Evolutionary conservation across 176 grass and related monocot species (phyloP).

Genomic region (Eleusine indica): DNA sequence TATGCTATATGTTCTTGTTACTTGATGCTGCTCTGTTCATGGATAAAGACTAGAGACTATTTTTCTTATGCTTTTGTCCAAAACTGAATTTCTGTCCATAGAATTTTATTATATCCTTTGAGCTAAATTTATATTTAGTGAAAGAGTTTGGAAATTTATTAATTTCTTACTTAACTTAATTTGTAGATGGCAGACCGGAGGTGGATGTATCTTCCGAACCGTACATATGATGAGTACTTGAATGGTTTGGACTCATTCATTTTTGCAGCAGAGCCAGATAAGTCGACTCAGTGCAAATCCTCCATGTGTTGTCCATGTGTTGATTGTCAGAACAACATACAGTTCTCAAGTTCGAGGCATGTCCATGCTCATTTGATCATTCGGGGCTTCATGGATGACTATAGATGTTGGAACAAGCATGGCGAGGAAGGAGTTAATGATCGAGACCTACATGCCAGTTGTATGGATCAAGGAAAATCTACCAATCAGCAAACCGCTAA

Average conservation of each 20-base stretch:
- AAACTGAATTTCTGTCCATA: too few relatives aligned
- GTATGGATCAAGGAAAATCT: neutral
- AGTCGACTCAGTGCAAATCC: neutral
- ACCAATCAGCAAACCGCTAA: neutral
- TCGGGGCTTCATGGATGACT: neutral
- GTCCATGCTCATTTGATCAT: neutral
- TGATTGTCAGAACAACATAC: neutral
- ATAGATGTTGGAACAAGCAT: constrained; percentile 1
- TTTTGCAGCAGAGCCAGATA: neutral
- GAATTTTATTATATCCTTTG: too few relatives aligned
- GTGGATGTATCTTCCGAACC: neutral
- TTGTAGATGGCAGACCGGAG: neutral
- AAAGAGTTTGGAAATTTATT: too few relatives aligned
- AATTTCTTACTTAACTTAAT: too few relatives aligned
- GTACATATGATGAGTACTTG: neutral
- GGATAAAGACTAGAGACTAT: too few relatives aligned
- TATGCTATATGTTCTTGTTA: too few relatives aligned
- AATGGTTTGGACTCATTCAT: neutral
- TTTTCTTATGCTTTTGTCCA: too few relatives aligned
- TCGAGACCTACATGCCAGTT: neutral
- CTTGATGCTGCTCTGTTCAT: too few relatives aligned
- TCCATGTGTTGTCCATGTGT: neutral
- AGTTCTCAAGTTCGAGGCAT: neutral
- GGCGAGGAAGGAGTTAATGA: neutral
- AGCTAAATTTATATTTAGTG: too few relatives aligned